These are phyloP conservation scores for Leccinum subrobustum DNA, from an alignment of 1,284 basidiomycete genomes.

Conservation along the genomic window DNA sequence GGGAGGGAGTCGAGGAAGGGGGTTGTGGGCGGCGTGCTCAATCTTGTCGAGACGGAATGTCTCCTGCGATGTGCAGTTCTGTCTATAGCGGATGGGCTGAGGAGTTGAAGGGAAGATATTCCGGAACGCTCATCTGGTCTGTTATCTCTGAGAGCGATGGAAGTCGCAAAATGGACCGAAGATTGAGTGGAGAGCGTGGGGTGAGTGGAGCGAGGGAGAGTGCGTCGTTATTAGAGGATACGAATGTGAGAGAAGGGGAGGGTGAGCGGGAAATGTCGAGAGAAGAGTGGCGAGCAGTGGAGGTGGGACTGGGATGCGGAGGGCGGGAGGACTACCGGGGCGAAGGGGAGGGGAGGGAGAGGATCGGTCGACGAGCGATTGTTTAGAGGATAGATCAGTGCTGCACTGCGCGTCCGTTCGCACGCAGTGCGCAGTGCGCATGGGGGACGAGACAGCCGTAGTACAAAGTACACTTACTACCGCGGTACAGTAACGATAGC, in stretches of 20 bases:
- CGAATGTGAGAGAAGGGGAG: constrained; percentile 37
- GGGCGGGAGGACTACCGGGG: constrained; percentile 23
- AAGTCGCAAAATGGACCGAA: constrained; percentile 53
- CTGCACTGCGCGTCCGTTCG: too few relatives aligned
- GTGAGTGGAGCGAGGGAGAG: constrained; percentile 42
- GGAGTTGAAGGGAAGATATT: constrained; percentile 52
- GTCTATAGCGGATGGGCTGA: constrained; percentile 40
- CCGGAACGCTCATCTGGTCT: constrained; percentile 61
- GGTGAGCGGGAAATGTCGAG: constrained; percentile 25
- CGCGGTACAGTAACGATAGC: too few relatives aligned
- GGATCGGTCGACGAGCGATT: constrained; percentile 18
- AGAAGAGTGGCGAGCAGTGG: constrained; percentile 1
- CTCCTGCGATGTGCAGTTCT: constrained; percentile 36
- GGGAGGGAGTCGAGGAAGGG: too few relatives aligned
- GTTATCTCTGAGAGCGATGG: constrained; percentile 68
- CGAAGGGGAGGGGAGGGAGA: background rate
- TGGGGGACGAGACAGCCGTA: too few relatives aligned
- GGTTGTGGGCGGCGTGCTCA: too few relatives aligned
- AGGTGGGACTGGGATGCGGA: constrained; percentile 14
- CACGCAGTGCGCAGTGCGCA: too few relatives aligned
- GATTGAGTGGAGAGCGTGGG: constrained; percentile 69
- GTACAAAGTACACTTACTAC: too few relatives aligned
- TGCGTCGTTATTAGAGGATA: constrained; percentile 41
- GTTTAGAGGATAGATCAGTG: constrained; percentile 33
- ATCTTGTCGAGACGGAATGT: too few relatives aligned